A percentile compares a stretch with the other conserved stretches of the same genome.
phyloP scores from a whole-genome alignment of 306 rosid species.

The Castanea mollissima region DNA sequence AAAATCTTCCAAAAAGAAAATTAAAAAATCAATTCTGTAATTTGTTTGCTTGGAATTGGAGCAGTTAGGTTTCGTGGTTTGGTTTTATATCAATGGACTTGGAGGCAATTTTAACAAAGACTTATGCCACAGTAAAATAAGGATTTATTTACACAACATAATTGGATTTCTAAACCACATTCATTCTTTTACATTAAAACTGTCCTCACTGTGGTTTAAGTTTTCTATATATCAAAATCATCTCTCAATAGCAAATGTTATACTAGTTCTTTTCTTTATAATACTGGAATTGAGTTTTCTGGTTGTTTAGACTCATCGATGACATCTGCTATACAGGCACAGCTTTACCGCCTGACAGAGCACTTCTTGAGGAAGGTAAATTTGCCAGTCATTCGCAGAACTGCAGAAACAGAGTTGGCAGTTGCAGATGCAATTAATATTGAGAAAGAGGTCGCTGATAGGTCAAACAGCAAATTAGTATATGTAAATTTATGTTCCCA shows the following conservation, averaged over 20 bases:
- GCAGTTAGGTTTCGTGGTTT: not conserved
- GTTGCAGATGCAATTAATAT: conserved; percentile 94
- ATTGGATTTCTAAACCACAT: not conserved
- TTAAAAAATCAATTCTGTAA: not conserved
- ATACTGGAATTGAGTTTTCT: conserved; percentile 9
- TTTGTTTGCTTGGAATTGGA: not conserved
- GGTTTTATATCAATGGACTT: not conserved
- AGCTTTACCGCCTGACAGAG: conserved; percentile 84
- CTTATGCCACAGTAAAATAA: not conserved
- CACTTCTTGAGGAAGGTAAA: conserved; percentile 74
- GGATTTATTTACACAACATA: not conserved
- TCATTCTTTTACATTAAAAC: not conserved
- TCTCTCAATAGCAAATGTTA: not conserved
- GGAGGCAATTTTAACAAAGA: not conserved
- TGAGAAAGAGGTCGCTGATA: conserved; percentile 83
- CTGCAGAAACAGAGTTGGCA: conserved; percentile 87
- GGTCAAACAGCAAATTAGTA: conserved; percentile 83
- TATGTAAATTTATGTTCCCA: conserved; percentile 87
- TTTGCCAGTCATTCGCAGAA: conserved; percentile 61
- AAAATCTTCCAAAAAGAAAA: not conserved
- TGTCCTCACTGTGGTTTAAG: not conserved
- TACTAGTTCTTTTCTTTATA: conserved; percentile 9
- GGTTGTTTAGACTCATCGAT: conserved; percentile 3
- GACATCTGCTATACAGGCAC: conserved; percentile 53
- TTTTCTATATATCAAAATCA: not conserved